phyloP scores from a whole-genome alignment of 2,329 filamentous ascomycete genomes.

The Magnaporthales sp. region DNA sequence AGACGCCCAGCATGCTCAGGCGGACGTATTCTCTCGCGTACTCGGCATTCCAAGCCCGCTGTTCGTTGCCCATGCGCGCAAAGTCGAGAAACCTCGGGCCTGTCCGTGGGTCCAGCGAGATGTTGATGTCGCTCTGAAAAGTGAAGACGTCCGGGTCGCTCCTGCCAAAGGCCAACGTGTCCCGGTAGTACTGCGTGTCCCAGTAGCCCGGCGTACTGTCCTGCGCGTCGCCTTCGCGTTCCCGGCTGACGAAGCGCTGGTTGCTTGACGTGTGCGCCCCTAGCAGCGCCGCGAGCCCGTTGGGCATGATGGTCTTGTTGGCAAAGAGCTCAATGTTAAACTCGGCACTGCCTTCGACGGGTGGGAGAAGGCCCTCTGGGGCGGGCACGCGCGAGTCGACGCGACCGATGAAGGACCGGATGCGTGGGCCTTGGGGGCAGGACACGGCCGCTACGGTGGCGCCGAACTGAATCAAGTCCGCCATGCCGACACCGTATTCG shows the following conservation, averaged over 20 bases:
- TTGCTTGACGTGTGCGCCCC: constrained; percentile 42
- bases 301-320: constrained; percentile 38
- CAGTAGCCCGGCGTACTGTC: constrained; percentile 39
- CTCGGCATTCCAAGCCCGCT: constrained; percentile 13
- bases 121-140: constrained; percentile 31
- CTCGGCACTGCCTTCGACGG: constrained; percentile 27
- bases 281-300: constrained; percentile 41
- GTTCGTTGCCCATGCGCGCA: constrained; percentile 19
- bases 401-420: constrained; percentile 37
- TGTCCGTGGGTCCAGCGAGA: constrained; percentile 27
- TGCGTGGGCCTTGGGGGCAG: constrained; percentile 41
- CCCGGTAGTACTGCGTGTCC: constrained; percentile 40
- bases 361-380: constrained; percentile 34
- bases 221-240: constrained; percentile 26
- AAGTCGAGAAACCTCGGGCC: constrained; percentile 27
- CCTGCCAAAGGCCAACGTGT: constrained; percentile 20
- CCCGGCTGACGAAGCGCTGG: constrained; percentile 33
- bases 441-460: constrained; percentile 34
- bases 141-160: constrained; percentile 20
- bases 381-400: constrained; percentile 30
- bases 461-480: constrained; percentile 43
- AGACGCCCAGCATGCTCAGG: constrained; percentile 43
- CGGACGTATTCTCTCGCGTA: constrained; percentile 44
- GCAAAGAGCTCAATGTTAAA: constrained; percentile 35
- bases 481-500: constrained; percentile 31